Evolutionary conservation across 2,329 filamentous ascomycete genomes (phyloP), one percentile per base, ranked within the genome.

Genomic region (Sporothrix mexicana): DNA sequence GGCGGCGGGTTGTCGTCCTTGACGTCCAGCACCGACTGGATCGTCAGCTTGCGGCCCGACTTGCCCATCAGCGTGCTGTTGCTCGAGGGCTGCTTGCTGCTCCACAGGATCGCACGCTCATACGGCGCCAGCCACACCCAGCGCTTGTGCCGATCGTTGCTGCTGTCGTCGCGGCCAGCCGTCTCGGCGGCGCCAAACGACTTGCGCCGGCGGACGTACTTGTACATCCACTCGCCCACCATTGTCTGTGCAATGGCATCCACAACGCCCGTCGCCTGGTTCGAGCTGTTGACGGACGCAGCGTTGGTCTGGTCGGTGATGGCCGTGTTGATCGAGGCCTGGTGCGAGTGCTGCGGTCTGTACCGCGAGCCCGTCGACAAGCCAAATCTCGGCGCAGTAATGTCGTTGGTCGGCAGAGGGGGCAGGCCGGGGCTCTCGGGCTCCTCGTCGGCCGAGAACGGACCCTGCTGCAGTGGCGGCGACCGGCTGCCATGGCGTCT

Each of bases 91-190:
- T 99, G 96, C 85, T 97, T 98, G 86, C 92, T 97, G 82, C 95
- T 98, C 96, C 96, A 99, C 81, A 99, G 93, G 74, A 99, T 95
- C 13, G 95, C 92, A 75, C 95, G 88, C 82, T 99, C 96, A 79
- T 99, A 98, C 2, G 96, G 96, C 20, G 95, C 96, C 75, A 99
- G 88, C 96, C 96, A 99, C 1, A 99, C 96, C 96, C 96, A 99
- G 80, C 96, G 88, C 84, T 95, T 98, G 81, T 99, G 96, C 43
- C 96, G 92, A 76, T 92, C 91, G 75, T 89, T 90, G 81, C 93
- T 90, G 75, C 86, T 91, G 75, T 92, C 89, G 78, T 94, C 90
- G 75, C 89, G 89, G 49, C 87, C 87, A 74, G 86, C 89, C 30
- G 84, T 86, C 61, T 95, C 93, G 2, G 88, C 83, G 70, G 95